These are phyloP conservation scores for Phytophthora pinifolia DNA, from an alignment of 352 stramenopile genomes.

Conservation along the genomic window DNA sequence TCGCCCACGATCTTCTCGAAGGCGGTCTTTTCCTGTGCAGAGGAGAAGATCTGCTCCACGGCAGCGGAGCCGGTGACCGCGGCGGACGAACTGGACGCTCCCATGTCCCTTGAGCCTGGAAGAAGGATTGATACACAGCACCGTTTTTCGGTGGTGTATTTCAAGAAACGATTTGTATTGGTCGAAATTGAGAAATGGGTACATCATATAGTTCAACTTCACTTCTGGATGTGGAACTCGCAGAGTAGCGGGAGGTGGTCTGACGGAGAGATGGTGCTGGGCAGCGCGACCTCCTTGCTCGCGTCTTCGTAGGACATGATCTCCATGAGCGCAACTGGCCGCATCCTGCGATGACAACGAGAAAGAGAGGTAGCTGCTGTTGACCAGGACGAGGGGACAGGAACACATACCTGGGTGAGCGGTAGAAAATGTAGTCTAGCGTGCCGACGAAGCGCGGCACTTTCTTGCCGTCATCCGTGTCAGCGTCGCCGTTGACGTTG, in stretches of 20 bases:
- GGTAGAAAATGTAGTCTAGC: constrained; percentile 86
- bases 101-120: constrained; percentile 31
- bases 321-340: constrained; percentile 58
- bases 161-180: constrained; percentile 17
- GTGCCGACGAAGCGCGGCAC: constrained; percentile 72
- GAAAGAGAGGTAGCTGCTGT: constrained; percentile 7
- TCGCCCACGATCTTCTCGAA: constrained; percentile 79
- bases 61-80: constrained; percentile 15
- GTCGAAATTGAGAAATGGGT: constrained; percentile 20
- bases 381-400: background rate
- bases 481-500: constrained; percentile 63
- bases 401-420: constrained; percentile 39
- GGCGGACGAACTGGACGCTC: constrained; percentile 40
- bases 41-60: constrained; percentile 43
- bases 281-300: constrained; percentile 59
- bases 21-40: constrained; percentile 47
- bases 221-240: constrained; percentile 49
- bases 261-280: constrained; percentile 66
- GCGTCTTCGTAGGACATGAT: constrained; percentile 67
- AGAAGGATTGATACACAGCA: too few species aligned
- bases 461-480: constrained; percentile 33
- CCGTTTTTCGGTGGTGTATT: too few species aligned
- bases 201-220: constrained; percentile 16
- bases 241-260: constrained; percentile 77
- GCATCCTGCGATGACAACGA: constrained; percentile 24